Evolutionary conservation across 257 asterid genomes (phyloP).

Genomic region (Fraxinus pennsylvanica): DNA sequence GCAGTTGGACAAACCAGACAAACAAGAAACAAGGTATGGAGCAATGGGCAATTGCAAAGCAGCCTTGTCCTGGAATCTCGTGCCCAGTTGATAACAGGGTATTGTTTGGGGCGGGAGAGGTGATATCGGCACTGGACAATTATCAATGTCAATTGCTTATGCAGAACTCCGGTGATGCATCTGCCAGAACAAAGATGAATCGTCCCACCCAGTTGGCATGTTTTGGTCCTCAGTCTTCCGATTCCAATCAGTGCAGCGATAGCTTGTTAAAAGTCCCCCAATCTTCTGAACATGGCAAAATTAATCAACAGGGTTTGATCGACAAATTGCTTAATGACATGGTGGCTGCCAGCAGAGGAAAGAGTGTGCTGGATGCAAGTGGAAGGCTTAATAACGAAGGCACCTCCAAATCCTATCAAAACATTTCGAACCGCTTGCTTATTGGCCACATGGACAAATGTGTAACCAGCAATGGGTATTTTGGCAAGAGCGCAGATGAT

Average conservation of each 20-base stretch:
- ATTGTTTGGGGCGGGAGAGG: constrained; percentile 10
- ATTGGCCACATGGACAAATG: background rate
- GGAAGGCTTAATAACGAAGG: constrained; percentile 9
- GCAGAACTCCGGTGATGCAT: constrained; percentile 22
- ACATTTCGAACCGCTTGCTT: background rate
- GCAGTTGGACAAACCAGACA: constrained; percentile 17
- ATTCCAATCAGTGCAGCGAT: constrained; percentile 5
- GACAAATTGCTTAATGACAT: constrained; percentile 35
- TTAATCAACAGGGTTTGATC: constrained; percentile 27
- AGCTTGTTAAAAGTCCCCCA: constrained; percentile 5
- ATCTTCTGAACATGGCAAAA: constrained; percentile 15
- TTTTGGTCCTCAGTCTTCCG: constrained; percentile 5
- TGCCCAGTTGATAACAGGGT: constrained; percentile 1
- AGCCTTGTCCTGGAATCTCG: background rate
- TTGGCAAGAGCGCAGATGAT: constrained; percentile 13
- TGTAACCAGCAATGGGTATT: constrained; percentile 6
- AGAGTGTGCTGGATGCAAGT: background rate
- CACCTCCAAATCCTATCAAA: constrained; percentile 4
- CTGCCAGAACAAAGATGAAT: background rate
- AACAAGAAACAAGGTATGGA: constrained; percentile 26
- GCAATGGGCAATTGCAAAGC: background rate
- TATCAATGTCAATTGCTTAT: constrained; percentile 10
- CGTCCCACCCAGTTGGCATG: constrained; percentile 1
- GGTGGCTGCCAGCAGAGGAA: constrained; percentile 28
- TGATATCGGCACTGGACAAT: constrained; percentile 9